Evolutionary conservation across 2,329 filamentous ascomycete species (phyloP).

Genomic region (Trichoderma koningii): DNA sequence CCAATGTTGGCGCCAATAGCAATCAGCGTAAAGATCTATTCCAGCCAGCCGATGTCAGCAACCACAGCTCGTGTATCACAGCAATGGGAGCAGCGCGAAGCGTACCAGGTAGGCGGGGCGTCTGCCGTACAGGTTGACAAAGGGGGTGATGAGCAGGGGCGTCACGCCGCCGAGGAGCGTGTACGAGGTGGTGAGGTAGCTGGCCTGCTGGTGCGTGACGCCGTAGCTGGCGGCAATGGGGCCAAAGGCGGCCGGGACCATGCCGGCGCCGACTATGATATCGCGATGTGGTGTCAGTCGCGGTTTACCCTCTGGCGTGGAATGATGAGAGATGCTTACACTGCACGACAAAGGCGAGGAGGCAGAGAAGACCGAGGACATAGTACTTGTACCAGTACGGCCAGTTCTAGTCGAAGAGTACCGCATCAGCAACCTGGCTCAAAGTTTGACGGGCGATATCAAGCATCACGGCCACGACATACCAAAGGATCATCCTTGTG

Average conservation of each 20-base stretch:
- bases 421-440: background rate
- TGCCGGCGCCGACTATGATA: constrained; percentile 16
- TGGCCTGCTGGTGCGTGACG: constrained; percentile 13
- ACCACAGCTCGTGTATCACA: no score
- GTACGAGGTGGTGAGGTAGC: constrained; percentile 24
- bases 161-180: constrained; percentile 22
- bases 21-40: constrained; percentile 8
- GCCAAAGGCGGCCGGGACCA: constrained; percentile 20
- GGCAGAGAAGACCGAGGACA: constrained; percentile 17
- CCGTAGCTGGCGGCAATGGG: constrained; percentile 7
- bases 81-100: no score
- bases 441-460: background rate
- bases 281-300: background rate
- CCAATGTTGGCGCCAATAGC: constrained; percentile 19
- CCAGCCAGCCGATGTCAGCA: background rate
- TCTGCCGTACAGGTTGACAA: constrained; percentile 20
- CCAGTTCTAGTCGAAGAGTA: background rate
- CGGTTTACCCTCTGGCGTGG: background rate
- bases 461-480: background rate
- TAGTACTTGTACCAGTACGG: constrained; percentile 16
- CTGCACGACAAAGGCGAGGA: constrained; percentile 21
- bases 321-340: background rate
- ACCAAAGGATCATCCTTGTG: constrained; percentile 24
- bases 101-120: constrained; percentile 16
- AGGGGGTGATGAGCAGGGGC: constrained; percentile 13